Evolutionary conservation across 2,329 filamentous ascomycete genomes (phyloP).

Genomic region (Sporothrix sp.): DNA sequence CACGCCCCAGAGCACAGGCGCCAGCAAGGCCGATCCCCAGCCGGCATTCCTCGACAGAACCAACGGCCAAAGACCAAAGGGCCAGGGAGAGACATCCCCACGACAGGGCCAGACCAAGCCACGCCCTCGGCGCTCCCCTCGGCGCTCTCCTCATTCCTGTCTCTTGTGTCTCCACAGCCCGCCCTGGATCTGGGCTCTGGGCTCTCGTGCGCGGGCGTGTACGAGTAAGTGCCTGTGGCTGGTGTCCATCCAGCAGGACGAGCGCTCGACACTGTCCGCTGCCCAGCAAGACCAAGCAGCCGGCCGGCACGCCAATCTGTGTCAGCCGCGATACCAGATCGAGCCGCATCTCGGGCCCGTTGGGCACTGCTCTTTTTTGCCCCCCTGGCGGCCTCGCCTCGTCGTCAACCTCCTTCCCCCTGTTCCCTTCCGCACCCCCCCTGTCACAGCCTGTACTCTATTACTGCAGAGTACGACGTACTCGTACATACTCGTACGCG

Average conservation of each 20-base stretch:
- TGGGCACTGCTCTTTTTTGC: background rate
- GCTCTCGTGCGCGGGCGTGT: constrained; percentile 1
- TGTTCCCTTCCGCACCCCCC: background rate
- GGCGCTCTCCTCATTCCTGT: background rate
- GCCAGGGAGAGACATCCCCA: background rate
- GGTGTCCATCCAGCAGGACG: background rate
- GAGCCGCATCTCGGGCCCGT: constrained; percentile 2
- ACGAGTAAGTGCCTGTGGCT: background rate
- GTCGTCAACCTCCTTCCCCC: background rate
- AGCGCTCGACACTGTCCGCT: background rate
- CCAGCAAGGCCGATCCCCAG: background rate
- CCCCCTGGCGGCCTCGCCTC: background rate
- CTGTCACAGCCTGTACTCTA: too few species aligned
- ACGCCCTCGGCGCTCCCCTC: background rate
- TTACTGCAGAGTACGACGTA: too few species aligned
- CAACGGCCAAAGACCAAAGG: background rate
- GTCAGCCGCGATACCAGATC: constrained; percentile 3
- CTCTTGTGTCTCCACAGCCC: background rate
- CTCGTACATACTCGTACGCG: too few species aligned
- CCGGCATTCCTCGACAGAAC: background rate
- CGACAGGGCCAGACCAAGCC: background rate
- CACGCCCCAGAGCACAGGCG: too few species aligned
- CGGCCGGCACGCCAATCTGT: constrained; percentile 7
- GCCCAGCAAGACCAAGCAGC: background rate
- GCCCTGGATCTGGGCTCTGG: too few species aligned